A percentile compares a stretch with the other conserved stretches of the same genome.
These are phyloP conservation scores for Suhomyces choctaworum DNA, from an alignment of 1,139 yeast species.

Conservation along the genomic window DNA sequence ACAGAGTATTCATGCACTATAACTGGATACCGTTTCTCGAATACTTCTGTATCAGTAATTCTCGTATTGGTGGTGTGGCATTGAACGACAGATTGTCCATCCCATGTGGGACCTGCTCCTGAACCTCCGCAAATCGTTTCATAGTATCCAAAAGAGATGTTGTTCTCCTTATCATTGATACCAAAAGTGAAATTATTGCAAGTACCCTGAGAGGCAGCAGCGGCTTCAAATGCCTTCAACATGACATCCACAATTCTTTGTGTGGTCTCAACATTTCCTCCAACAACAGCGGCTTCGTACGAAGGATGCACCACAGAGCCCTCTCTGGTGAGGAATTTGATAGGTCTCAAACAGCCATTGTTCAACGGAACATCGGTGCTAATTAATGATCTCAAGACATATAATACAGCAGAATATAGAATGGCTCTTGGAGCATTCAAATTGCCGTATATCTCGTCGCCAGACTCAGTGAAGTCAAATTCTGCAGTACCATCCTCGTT, in stretches of 20 bases:
- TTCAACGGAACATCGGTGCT: constrained; percentile 79
- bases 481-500: constrained; percentile 38
- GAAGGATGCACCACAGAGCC: constrained; percentile 72
- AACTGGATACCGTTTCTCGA: constrained; percentile 50
- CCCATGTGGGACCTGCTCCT: constrained; percentile 53
- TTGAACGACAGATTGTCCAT: constrained; percentile 49
- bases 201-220: constrained; percentile 58
- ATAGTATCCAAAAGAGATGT: constrained; percentile 46
- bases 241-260: constrained; percentile 82
- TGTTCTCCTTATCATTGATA: constrained; percentile 36
- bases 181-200: constrained; percentile 54
- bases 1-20: constrained; percentile 43
- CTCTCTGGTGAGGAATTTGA: constrained; percentile 62
- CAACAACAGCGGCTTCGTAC: constrained; percentile 81
- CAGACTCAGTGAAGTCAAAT: constrained; percentile 44
- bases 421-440: constrained; percentile 61
- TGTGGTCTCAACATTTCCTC: constrained; percentile 86
- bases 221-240: constrained; percentile 71
- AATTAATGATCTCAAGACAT: constrained; percentile 73
- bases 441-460: constrained; percentile 47
- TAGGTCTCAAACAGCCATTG: constrained; percentile 79
- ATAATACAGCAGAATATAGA: constrained; percentile 76
- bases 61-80: constrained; percentile 52
- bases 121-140: constrained; percentile 53
- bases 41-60: constrained; percentile 49